Evolutionary conservation across 768 basidiomycete species (phyloP).

Genomic region (Gautieria morchelliformis): DNA sequence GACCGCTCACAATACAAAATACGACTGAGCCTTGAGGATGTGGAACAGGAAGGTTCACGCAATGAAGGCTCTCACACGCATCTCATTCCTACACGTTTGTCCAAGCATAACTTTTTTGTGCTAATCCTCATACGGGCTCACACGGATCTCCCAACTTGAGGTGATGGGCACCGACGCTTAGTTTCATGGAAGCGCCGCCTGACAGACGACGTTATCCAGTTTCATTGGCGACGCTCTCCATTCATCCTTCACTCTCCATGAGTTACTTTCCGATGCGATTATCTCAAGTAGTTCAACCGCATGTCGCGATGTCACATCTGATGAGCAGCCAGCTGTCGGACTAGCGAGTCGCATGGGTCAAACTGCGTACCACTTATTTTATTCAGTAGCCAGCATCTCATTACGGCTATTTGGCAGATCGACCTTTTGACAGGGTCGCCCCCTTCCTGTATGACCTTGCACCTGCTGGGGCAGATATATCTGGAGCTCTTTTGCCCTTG

Average conservation of each 20-base stretch:
- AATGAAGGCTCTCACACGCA: neutral
- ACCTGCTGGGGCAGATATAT: constrained; percentile 43
- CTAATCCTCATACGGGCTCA: constrained; percentile 9
- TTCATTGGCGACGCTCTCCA: constrained; percentile 41
- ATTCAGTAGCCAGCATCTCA: neutral
- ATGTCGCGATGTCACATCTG: neutral
- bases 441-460: constrained; percentile 44
- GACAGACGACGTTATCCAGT: constrained; percentile 16
- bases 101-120: constrained; percentile 18
- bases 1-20: neutral
- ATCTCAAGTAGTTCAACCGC: constrained; percentile 18
- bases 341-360: constrained; percentile 44
- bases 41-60: neutral
- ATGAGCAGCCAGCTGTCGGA: constrained; percentile 23
- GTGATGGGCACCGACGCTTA: constrained; percentile 16
- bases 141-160: constrained; percentile 41
- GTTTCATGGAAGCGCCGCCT: neutral
- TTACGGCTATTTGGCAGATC: constrained; percentile 21
- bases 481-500: constrained; percentile 30
- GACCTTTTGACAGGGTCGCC: constrained; percentile 45
- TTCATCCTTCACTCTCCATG: constrained; percentile 31
- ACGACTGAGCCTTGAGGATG: neutral
- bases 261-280: constrained; percentile 35
- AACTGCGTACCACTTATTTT: constrained; percentile 33
- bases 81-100: constrained; percentile 43